Base-by-base conservation (phyloP, 345 rosid genomes). In the Arabidopsis arenosa region DNA sequence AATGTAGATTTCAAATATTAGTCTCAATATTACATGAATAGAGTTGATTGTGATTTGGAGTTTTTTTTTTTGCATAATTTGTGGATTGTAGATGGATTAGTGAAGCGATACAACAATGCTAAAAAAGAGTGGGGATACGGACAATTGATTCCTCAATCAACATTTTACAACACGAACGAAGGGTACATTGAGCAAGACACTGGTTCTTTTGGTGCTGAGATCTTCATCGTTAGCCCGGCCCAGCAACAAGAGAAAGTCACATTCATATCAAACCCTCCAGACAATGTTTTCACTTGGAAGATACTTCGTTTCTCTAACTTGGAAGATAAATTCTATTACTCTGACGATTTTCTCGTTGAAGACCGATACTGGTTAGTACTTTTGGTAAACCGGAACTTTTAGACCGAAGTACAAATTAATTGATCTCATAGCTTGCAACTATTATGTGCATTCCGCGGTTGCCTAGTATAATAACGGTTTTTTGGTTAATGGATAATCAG, bases 161-260 rank as follows among this genome's bases (percentile, higher is more conserved):
- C 68, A 26, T 84, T 82, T 30, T 10, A 47, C 18, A 70, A 77
- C 66, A 12, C 61, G 3, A 33, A 61, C 6, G 40, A 78, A 47
- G 85, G 84, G 0, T 82, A 78, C 54, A 68, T 73, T 2, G 56
- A 32, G 0, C 37, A 68, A 1, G 79, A 84, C 39, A 59, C 56
- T 9, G 36, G 66, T 33, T 55, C 82, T 26, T 82, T 82, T 62
- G 85, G 85, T 18, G 85, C 81, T 14, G 87, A 84, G 74, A 75
- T 80, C 36, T 53, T 73, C 9, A 6, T 80, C 5, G 37, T 73
- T 69, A 49, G 53, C 30, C 66, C 74, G 0, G 59, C 18, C 0
- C 9, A 48, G 7, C 30, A 18, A 63, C 59, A 70, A 63, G 85
- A 80, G 52, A 47, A 48, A 30, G 51, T 80, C 39, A 67, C 77